phyloP scores from a whole-genome alignment of 2,329 filamentous ascomycete species.

The Onygena corvina region DNA sequence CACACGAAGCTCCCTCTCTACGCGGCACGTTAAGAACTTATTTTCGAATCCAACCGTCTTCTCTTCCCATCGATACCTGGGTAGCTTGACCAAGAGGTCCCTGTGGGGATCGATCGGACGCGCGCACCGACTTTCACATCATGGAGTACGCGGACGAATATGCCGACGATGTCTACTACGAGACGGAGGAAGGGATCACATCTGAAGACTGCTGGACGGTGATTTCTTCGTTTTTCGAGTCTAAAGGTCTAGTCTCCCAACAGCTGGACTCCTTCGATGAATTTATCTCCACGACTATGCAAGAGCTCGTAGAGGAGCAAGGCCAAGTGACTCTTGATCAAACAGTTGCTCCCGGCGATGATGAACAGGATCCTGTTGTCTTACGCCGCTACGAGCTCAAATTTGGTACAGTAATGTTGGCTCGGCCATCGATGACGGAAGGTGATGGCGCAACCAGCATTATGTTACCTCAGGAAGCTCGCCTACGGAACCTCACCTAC shows the following conservation, averaged over 20 bases:
- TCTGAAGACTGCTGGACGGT: slow-evolving; percentile 98
- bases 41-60: neutral
- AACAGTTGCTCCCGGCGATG: slow-evolving; percentile 63
- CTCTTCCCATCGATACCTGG: slow-evolving; percentile 1
- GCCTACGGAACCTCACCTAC: slow-evolving; percentile 90
- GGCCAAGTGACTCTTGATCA: slow-evolving; percentile 87
- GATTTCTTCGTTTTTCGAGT: slow-evolving; percentile 92
- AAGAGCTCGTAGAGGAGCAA: slow-evolving; percentile 87
- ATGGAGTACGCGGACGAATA: slow-evolving; percentile 54
- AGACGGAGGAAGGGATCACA: slow-evolving; percentile 64
- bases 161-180: slow-evolving; percentile 56
- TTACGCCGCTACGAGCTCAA: slow-evolving; percentile 90
- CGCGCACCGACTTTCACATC: slow-evolving; percentile 4
- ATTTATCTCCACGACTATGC: slow-evolving; percentile 86
- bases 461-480: slow-evolving; percentile 86
- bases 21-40: neutral
- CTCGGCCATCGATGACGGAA: slow-evolving; percentile 82
- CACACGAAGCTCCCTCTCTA: too few species aligned
- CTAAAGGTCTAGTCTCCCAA: slow-evolving; percentile 90
- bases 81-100: slow-evolving; percentile 1
- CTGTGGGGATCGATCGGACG: slow-evolving; percentile 8
- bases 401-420: slow-evolving; percentile 80
- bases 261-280: slow-evolving; percentile 98
- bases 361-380: slow-evolving; percentile 63
- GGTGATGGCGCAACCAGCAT: slow-evolving; percentile 78